phyloP scores from a whole-genome alignment of 2,329 filamentous ascomycete species.

The Hymenoscyphus fructigenus region DNA sequence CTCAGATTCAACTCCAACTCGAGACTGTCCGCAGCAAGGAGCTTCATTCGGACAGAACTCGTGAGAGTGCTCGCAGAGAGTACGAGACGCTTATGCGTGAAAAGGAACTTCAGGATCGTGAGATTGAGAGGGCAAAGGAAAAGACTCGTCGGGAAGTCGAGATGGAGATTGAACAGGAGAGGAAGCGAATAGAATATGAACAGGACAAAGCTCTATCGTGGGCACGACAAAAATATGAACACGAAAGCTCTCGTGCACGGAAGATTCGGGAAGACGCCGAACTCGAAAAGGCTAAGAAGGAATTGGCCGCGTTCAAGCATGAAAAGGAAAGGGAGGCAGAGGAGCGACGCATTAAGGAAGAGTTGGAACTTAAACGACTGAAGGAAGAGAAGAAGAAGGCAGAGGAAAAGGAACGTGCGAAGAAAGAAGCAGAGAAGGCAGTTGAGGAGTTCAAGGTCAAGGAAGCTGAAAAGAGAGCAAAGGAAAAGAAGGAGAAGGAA shows the following conservation, averaged over 20 bases:
- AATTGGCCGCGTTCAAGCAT: slow-evolving; percentile 46
- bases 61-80: slow-evolving; percentile 14
- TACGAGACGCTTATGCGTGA: slow-evolving; percentile 13
- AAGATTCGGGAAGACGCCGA: slow-evolving; percentile 10
- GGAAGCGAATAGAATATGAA: slow-evolving; percentile 11
- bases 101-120: slow-evolving; percentile 7
- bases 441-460: slow-evolving; percentile 51
- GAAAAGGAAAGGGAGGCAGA: slow-evolving; percentile 34
- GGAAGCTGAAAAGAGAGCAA: slow-evolving; percentile 36
- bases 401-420: slow-evolving; percentile 47
- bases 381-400: slow-evolving; percentile 47
- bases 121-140: slow-evolving; percentile 7
- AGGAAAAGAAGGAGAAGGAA: slow-evolving; percentile 40
- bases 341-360: slow-evolving; percentile 45
- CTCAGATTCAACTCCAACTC: slow-evolving; percentile 4
- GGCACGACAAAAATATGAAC: slow-evolving; percentile 7
- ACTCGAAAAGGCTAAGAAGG: slow-evolving; percentile 43
- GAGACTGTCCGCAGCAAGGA: slow-evolving; percentile 8
- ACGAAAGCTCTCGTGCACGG: slow-evolving; percentile 5
- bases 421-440: slow-evolving; percentile 49
- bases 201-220: slow-evolving; percentile 5
- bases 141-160: slow-evolving; percentile 28
- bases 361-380: slow-evolving; percentile 43
- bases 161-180: slow-evolving; percentile 16
- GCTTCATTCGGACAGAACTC: not conserved